phyloP scores from a whole-genome alignment of 2,329 filamentous ascomycete species.

The Diaporthe sp. region DNA sequence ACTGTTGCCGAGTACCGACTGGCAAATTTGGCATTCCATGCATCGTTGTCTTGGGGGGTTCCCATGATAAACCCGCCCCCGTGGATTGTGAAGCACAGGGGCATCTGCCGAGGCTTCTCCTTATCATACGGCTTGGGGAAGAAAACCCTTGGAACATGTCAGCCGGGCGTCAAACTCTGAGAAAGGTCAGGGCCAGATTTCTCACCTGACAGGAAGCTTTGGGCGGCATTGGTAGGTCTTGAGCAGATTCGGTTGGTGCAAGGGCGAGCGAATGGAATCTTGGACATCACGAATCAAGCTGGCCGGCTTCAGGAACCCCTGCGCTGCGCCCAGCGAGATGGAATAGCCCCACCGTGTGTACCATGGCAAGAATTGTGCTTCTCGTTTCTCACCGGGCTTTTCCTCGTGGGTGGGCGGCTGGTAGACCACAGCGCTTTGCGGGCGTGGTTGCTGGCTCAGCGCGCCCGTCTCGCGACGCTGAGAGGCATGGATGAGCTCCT shows the following conservation, averaged over 20 bases:
- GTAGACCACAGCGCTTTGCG: slow-evolving; percentile 30
- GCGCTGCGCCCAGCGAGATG: slow-evolving; percentile 26
- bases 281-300: slow-evolving; percentile 33
- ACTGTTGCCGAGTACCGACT: slow-evolving; percentile 24
- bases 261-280: slow-evolving; percentile 29
- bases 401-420: slow-evolving; percentile 16
- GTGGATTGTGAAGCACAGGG: slow-evolving; percentile 33
- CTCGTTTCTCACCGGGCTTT: slow-evolving; percentile 24
- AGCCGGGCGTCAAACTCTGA: not conserved
- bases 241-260: slow-evolving; percentile 16
- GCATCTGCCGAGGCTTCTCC: slow-evolving; percentile 33
- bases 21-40: slow-evolving; percentile 35
- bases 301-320: slow-evolving; percentile 33
- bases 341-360: slow-evolving; percentile 34
- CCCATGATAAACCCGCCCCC: slow-evolving; percentile 36
- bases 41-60: slow-evolving; percentile 32
- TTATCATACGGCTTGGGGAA: slow-evolving; percentile 35
- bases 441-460: slow-evolving; percentile 32
- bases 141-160: slow-evolving; percentile 17
- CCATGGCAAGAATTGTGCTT: slow-evolving; percentile 35
- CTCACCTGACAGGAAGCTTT: slow-evolving; percentile 25
- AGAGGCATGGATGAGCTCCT: slow-evolving; percentile 27
- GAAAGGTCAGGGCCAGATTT: not conserved
- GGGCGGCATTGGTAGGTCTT: slow-evolving; percentile 32
- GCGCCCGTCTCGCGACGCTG: slow-evolving; percentile 2